These are phyloP conservation scores for Crinitomyces ghanaensis DNA, from an alignment of 805 yeast species.

Conservation along the genomic window DNA sequence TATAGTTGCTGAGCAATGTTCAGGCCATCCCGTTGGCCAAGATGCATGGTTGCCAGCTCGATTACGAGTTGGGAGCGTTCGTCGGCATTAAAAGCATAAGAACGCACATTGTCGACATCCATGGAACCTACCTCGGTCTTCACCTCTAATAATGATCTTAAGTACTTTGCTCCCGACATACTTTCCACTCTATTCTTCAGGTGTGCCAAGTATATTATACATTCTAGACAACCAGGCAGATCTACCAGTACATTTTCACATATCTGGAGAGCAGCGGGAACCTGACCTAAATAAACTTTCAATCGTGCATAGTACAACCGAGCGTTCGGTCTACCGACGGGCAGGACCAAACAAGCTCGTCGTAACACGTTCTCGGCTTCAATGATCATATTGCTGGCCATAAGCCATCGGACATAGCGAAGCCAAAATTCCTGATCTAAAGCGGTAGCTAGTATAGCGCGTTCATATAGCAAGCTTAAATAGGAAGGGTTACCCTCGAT, in stretches of 20 bases:
- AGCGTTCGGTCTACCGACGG: constrained; percentile 17
- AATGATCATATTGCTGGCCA: constrained; percentile 24
- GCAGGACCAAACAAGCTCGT: constrained; percentile 34
- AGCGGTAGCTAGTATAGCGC: constrained; percentile 49
- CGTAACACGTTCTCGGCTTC: constrained; percentile 36
- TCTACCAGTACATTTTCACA: constrained; percentile 17
- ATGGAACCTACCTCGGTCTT: too few relatives aligned
- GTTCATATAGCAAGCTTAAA: constrained; percentile 47
- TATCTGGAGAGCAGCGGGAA: constrained; percentile 20
- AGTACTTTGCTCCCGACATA: too few relatives aligned
- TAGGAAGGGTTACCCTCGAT: constrained; percentile 19
- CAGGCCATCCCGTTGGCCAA: not conserved
- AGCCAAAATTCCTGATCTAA: constrained; percentile 54
- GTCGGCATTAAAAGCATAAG: too few relatives aligned
- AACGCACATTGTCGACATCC: too few relatives aligned
- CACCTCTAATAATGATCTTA: too few relatives aligned
- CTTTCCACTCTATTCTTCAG: too few relatives aligned
- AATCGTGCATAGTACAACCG: constrained; percentile 25
- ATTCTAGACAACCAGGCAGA: constrained; percentile 23
- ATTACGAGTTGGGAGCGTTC: constrained; percentile 6
- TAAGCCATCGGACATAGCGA: constrained; percentile 46
- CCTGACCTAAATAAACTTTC: constrained; percentile 20
- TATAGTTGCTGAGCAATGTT: not conserved
- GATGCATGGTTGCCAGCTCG: not conserved
- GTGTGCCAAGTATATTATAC: constrained; percentile 14